Conservation (phyloP, 805 yeast species). For the Hyphopichia homilentoma region DNA sequence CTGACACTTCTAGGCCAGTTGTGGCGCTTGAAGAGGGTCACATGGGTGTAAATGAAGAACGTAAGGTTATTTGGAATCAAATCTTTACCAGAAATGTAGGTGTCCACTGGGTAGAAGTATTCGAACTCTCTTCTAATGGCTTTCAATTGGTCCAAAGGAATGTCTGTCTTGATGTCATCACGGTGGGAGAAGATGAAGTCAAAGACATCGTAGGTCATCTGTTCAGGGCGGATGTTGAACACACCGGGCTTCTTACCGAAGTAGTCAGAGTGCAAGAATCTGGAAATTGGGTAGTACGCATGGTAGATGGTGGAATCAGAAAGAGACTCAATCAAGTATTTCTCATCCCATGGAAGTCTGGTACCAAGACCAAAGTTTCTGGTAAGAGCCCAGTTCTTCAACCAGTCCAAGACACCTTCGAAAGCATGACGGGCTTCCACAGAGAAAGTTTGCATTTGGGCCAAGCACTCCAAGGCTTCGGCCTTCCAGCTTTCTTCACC, state of each 20-base stretch:
- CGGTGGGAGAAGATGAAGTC: slow-evolving; percentile 81
- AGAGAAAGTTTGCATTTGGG: slow-evolving; percentile 70
- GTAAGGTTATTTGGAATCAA: slow-evolving; percentile 96
- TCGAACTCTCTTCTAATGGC: slow-evolving; percentile 89
- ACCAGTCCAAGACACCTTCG: slow-evolving; percentile 93
- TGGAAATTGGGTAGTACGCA: slow-evolving; percentile 88
- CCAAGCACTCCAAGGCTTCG: slow-evolving; percentile 75
- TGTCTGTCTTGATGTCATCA: slow-evolving; percentile 53
- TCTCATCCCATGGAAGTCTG: slow-evolving; percentile 93
- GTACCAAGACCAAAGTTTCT: slow-evolving; percentile 97
- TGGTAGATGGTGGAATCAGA: slow-evolving; percentile 96
- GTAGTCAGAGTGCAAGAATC: slow-evolving; percentile 80
- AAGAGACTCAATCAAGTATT: slow-evolving; percentile 87
- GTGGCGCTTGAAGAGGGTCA: slow-evolving; percentile 85
- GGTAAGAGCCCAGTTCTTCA: slow-evolving; percentile 97
- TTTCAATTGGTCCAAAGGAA: slow-evolving; percentile 65
- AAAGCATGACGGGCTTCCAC: slow-evolving; percentile 87
- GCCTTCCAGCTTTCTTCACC: slow-evolving; percentile 92
- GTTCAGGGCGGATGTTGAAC: slow-evolving; percentile 70
- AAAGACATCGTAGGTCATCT: slow-evolving; percentile 90
- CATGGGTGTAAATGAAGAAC: slow-evolving; percentile 89
- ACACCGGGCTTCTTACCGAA: slow-evolving; percentile 76
- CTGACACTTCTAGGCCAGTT: slow-evolving; percentile 95
- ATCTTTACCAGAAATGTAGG: slow-evolving; percentile 92
- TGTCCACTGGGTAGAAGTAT: slow-evolving; percentile 93